Base-by-base conservation (phyloP, 108 stramenopile genomes). In the Pseudonitzschia pungens region DNA sequence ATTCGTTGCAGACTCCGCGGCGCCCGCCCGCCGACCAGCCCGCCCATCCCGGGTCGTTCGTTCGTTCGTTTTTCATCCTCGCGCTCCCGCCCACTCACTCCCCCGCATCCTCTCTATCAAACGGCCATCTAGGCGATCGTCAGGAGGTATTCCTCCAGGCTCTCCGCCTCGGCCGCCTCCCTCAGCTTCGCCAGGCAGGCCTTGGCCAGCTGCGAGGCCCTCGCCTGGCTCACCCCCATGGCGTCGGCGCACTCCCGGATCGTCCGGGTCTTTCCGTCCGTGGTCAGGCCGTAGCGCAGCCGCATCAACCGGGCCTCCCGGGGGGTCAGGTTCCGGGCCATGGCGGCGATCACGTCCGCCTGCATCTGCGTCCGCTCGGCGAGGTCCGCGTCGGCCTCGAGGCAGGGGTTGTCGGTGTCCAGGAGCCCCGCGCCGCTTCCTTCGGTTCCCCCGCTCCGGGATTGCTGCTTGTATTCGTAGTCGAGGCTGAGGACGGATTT, bases 141-240 rank as follows among this genome's bases (percentile, higher is more conserved):
- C 65, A 94, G 69, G 4, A 92, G 68, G 68, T 94, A 94, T 65
- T 94, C 91, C 72, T 92, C 83, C 52, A 94, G 75, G 66, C 87
- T 87, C 56, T 86, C 89, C 60, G 83, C 83, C 36, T 92, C 85
- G 40, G 81, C 79, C 6, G 93, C 93, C 72, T 87, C 80, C 54
- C 89, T 79, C 53, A 95, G 72, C 76, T 92, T 92, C 56, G 84
- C 82, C 68, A 95, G 71, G 78, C 89, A 91, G 18, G 65, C 64
- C 52, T 81, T 70, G 44, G 87, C 84, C 69, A 92, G 63, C 59
- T 86, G 76, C 44, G 89, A 74, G 16, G 79, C 83, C 4, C 85
- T 81, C 29, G 90, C 83, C 51, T 84, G 73, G 75, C 86, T 87
- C n/a, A 92, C 58, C 11, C 91, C 94, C 90, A 95, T 91, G 42